These are phyloP conservation scores for Coemansia erecta DNA, from an alignment of 192 early-diverging fungal species.

Conservation along the genomic window DNA sequence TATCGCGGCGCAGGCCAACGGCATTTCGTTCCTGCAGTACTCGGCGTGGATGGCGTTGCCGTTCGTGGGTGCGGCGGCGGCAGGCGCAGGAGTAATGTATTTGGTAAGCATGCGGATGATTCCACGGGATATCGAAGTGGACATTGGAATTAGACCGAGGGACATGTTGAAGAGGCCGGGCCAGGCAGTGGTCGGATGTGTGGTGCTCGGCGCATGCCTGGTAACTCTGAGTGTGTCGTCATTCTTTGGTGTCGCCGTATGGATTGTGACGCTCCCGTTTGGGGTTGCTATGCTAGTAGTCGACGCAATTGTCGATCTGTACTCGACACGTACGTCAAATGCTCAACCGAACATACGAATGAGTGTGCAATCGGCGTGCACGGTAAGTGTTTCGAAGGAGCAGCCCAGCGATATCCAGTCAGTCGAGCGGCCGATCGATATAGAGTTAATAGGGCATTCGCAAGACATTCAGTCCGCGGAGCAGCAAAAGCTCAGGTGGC, in stretches of 20 bases:
- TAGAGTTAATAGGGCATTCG: neutral
- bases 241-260: constrained; percentile 68
- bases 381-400: too few relatives aligned
- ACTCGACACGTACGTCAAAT: constrained; percentile 10
- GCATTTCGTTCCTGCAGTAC: constrained; percentile 70
- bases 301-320: constrained; percentile 59
- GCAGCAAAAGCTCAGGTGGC: too few relatives aligned
- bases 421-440: neutral
- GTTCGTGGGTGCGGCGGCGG: constrained; percentile 53
- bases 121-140: constrained; percentile 46
- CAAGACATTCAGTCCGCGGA: too few relatives aligned
- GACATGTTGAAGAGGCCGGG: constrained; percentile 55
- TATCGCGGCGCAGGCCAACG: constrained; percentile 74
- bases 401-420: neutral
- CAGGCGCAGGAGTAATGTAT: constrained; percentile 56
- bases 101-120: constrained; percentile 55
- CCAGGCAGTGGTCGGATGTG: constrained; percentile 66
- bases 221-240: constrained; percentile 64
- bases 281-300: constrained; percentile 59
- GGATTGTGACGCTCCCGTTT: constrained; percentile 74
- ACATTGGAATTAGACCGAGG: constrained; percentile 52
- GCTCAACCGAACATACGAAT: neutral
- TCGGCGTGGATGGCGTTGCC: constrained; percentile 85
- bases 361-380: neutral
- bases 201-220: constrained; percentile 58